Percentiles rank a stretch among this genome's conserved stretches.
These are phyloP conservation scores for Cordyceps farinosa DNA, from an alignment of 2,329 filamentous ascomycete species.

Conservation along the genomic window DNA sequence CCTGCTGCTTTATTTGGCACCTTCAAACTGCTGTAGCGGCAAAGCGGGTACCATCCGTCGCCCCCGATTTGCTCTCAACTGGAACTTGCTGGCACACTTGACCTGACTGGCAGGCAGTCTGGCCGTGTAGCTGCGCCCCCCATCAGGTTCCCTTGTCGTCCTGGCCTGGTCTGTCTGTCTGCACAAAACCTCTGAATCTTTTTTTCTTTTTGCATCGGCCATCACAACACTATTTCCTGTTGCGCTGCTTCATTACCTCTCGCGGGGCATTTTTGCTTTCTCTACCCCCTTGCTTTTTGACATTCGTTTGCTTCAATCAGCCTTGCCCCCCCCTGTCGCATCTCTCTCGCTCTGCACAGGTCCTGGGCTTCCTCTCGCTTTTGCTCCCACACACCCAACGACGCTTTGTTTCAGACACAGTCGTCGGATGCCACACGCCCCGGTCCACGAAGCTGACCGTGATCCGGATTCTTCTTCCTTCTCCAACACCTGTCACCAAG, in stretches of 20 bases:
- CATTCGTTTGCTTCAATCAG: slow-evolving; percentile 5
- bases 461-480: not conserved
- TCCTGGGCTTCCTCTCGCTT: slow-evolving; percentile 5
- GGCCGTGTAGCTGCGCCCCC: not conserved
- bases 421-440: slow-evolving; percentile 13
- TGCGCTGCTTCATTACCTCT: slow-evolving; percentile 14
- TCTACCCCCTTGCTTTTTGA: slow-evolving; percentile 9
- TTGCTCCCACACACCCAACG: slow-evolving; percentile 4
- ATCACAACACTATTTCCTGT: slow-evolving; percentile 1
- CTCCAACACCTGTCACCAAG: not conserved
- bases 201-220: slow-evolving; percentile 10
- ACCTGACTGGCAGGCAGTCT: not conserved
- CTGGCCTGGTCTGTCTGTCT: not conserved
- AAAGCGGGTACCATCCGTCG: not conserved
- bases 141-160: not conserved
- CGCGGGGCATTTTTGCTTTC: slow-evolving; percentile 14
- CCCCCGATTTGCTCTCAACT: not conserved
- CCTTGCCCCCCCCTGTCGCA: not conserved
- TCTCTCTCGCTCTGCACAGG: slow-evolving; percentile 9
- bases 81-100: not conserved
- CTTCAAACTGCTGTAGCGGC: slow-evolving; percentile 1
- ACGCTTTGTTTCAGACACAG: slow-evolving; percentile 13
- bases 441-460: slow-evolving; percentile 1
- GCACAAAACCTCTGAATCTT: slow-evolving; percentile 12
- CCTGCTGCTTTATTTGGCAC: slow-evolving; percentile 13